A percentile compares a stretch with the other conserved stretches of the same genome.
phyloP scores from a whole-genome alignment of 1,139 yeast genomes.

The Candida labiduridarum region DNA sequence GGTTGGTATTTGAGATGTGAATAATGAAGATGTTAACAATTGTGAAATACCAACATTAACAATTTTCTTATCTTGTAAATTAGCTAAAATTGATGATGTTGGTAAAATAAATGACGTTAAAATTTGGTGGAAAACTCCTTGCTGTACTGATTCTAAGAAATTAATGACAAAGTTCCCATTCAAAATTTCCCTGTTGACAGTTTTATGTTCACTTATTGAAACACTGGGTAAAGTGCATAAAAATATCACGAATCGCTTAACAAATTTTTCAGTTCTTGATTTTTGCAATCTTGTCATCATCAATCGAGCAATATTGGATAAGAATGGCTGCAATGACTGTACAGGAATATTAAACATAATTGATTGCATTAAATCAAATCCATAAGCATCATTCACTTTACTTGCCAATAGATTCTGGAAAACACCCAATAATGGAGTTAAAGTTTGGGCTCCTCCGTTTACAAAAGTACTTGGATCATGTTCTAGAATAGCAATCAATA shows the following conservation, averaged over 20 bases:
- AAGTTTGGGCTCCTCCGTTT: constrained; percentile 28
- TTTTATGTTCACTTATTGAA: constrained; percentile 29
- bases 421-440: constrained; percentile 90
- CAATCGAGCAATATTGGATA: constrained; percentile 74
- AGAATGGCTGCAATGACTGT: constrained; percentile 50
- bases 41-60: constrained; percentile 74
- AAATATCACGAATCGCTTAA: constrained; percentile 70
- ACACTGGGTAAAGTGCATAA: constrained; percentile 55
- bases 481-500: constrained; percentile 69
- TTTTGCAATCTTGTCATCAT: constrained; percentile 78
- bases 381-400: constrained; percentile 74
- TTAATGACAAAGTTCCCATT: constrained; percentile 56
- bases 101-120: constrained; percentile 67
- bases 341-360: constrained; percentile 64
- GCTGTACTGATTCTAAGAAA: constrained; percentile 65
- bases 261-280: constrained; percentile 80
- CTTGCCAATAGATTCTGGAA: constrained; percentile 92
- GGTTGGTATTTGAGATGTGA: constrained; percentile 43
- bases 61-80: constrained; percentile 73
- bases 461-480: constrained; percentile 60
- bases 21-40: constrained; percentile 26
- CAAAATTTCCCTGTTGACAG: constrained; percentile 20
- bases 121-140: constrained; percentile 66
- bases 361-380: constrained; percentile 80
- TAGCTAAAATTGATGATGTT: constrained; percentile 64